phyloP scores from a whole-genome alignment of 768 basidiomycete species.

The Trametes cingulata region DNA sequence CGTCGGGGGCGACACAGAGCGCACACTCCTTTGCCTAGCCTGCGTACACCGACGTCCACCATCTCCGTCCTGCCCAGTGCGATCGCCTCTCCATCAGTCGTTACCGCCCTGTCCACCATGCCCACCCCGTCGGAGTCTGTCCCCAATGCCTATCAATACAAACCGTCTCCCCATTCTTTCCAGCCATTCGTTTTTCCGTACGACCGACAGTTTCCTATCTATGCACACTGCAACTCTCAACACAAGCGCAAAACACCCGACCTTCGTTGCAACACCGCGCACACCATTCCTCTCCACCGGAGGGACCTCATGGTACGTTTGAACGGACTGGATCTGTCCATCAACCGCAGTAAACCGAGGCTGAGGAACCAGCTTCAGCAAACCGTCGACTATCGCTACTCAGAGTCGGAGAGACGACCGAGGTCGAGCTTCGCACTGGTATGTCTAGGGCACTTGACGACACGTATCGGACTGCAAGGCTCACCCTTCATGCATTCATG shows the following conservation, averaged over 20 bases:
- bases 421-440: slow-evolving; percentile 26
- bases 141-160: slow-evolving; percentile 2
- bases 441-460: not conserved
- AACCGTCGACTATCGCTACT: slow-evolving; percentile 21
- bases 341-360: not conserved
- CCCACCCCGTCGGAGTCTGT: not conserved
- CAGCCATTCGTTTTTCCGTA: slow-evolving; percentile 8
- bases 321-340: too few species aligned
- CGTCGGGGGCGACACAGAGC: slow-evolving; percentile 7
- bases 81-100: slow-evolving; percentile 6
- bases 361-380: not conserved
- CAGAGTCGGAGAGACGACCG: not conserved
- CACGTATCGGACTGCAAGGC: not conserved
- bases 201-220: slow-evolving; percentile 21
- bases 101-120: slow-evolving; percentile 8
- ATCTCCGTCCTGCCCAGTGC: not conserved
- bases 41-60: not conserved
- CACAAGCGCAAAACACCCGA: slow-evolving; percentile 3
- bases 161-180: slow-evolving; percentile 5
- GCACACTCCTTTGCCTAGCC: slow-evolving; percentile 15
- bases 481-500: not conserved
- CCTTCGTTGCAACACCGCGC: slow-evolving; percentile 3
- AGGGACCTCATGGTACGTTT: slow-evolving; percentile 20
- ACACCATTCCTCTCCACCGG: not conserved
- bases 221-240: slow-evolving; percentile 20